Percentiles rank a stretch among this genome's conserved stretches.
phyloP scores from a whole-genome alignment of 768 basidiomycete genomes.

The Porphyrellus cyaneotinctus region DNA sequence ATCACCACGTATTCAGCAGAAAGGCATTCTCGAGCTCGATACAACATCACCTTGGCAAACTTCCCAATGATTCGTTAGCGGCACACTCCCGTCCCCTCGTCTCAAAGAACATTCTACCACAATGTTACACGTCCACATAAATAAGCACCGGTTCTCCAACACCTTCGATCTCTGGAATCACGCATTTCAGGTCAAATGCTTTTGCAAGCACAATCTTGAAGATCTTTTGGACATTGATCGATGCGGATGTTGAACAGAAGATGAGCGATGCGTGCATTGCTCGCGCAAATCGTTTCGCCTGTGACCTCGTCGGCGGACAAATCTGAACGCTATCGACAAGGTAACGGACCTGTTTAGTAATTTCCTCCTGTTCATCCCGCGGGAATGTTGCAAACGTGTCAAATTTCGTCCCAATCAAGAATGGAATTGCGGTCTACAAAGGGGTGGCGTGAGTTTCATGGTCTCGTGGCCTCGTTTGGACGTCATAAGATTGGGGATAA shows the following conservation, averaged over 20 bases:
- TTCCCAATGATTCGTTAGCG: constrained; percentile 8
- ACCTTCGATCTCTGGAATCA: constrained; percentile 95
- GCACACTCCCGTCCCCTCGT: constrained; percentile 16
- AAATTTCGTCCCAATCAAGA: constrained; percentile 97
- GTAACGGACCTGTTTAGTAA: constrained; percentile 83
- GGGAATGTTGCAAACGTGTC: constrained; percentile 96
- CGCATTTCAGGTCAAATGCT: constrained; percentile 97
- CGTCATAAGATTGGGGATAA: constrained; percentile 1
- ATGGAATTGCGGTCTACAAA: constrained; percentile 91
- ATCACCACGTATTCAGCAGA: constrained; percentile 19
- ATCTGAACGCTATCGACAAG: constrained; percentile 5
- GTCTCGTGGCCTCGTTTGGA: constrained; percentile 1
- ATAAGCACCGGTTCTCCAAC: constrained; percentile 94
- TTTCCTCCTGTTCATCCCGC: constrained; percentile 97
- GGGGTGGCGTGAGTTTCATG: constrained; percentile 14
- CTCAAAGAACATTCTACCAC: constrained; percentile 25
- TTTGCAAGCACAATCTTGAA: constrained; percentile 98
- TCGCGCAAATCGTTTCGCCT: constrained; percentile 97
- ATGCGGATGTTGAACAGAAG: constrained; percentile 98
- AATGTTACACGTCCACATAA: constrained; percentile 66
- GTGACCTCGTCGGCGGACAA: constrained; percentile 8
- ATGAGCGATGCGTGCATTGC: constrained; percentile 99
- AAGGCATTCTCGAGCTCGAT: constrained; percentile 16
- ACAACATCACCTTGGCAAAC: constrained; percentile 29
- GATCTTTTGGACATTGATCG: constrained; percentile 99